phyloP scores from a whole-genome alignment of 1,284 basidiomycete species.

The Trichosporon faecale region DNA sequence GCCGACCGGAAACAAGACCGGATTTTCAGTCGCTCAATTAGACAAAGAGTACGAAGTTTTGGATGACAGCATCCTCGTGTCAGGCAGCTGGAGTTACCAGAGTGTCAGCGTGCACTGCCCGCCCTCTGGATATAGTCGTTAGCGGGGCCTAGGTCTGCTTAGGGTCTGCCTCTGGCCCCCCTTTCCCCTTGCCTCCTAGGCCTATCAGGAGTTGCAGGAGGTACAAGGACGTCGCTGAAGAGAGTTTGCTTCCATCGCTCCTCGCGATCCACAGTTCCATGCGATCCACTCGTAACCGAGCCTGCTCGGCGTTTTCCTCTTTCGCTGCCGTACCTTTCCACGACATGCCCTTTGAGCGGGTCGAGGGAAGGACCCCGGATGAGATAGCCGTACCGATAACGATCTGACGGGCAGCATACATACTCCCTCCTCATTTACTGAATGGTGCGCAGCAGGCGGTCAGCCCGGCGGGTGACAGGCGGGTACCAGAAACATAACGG shows the following conservation, averaged over 20 bases:
- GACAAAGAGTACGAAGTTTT: background rate
- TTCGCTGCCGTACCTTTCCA: background rate
- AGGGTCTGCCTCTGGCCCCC: background rate
- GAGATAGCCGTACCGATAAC: background rate
- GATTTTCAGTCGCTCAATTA: background rate
- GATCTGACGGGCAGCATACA: background rate
- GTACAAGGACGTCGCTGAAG: background rate
- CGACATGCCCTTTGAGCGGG: background rate
- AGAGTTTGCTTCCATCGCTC: slow-evolving; percentile 5
- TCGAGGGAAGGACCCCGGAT: background rate
- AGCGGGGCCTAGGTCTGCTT: background rate
- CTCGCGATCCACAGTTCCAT: background rate
- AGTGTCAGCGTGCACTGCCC: background rate
- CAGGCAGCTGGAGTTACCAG: background rate
- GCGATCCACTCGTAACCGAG: background rate
- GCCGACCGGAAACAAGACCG: background rate
- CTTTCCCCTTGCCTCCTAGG: background rate
- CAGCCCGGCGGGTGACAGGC: slow-evolving; percentile 2
- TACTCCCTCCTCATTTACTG: background rate
- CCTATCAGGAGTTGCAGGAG: background rate
- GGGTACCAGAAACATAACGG: slow-evolving; percentile 2
- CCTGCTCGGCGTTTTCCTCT: background rate
- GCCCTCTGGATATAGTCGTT: background rate
- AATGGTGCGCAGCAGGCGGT: background rate
- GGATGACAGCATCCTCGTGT: background rate